Percentiles rank a stretch among this genome's conserved stretches.
Evolutionary conservation across 257 asterid genomes (phyloP).

Genomic region (Nicotiana knightiana): DNA sequence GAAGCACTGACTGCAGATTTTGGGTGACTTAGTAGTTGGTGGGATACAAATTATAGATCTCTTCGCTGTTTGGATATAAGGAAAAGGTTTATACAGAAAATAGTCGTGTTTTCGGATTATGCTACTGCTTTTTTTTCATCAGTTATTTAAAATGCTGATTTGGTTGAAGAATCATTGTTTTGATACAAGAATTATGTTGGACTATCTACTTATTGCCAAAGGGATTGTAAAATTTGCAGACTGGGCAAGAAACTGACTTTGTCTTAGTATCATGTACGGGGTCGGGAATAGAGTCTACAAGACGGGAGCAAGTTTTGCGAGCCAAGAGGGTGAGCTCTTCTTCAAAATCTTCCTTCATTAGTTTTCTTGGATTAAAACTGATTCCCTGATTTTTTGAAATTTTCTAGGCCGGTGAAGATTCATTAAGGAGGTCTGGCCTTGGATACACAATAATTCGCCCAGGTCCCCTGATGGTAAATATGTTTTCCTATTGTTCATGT

Average conservation of each 20-base stretch:
- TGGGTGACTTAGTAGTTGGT: neutral
- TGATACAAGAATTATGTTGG: neutral
- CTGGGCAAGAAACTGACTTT: conserved; percentile 96
- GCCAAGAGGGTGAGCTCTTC: conserved; percentile 71
- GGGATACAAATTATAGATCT: neutral
- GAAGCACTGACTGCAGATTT: neutral
- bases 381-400: conserved; percentile 3
- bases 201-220: neutral
- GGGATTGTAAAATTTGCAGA: conserved; percentile 44
- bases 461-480: conserved; percentile 80
- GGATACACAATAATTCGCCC: conserved; percentile 98
- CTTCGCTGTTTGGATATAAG: neutral
- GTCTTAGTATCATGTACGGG: conserved; percentile 94
- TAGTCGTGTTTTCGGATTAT: neutral
- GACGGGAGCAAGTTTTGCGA: conserved; percentile 88
- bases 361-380: conserved; percentile 10
- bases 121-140: neutral
- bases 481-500: neutral
- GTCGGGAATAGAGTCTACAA: conserved; percentile 67
- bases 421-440: conserved; percentile 83
- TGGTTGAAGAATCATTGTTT: neutral
- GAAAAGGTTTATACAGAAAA: neutral
- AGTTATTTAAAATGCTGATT: neutral
- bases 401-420: conserved; percentile 86
- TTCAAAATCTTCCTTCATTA: neutral